Evolutionary conservation across 257 asterid genomes (phyloP).

Genomic region (Coffea canephora): DNA sequence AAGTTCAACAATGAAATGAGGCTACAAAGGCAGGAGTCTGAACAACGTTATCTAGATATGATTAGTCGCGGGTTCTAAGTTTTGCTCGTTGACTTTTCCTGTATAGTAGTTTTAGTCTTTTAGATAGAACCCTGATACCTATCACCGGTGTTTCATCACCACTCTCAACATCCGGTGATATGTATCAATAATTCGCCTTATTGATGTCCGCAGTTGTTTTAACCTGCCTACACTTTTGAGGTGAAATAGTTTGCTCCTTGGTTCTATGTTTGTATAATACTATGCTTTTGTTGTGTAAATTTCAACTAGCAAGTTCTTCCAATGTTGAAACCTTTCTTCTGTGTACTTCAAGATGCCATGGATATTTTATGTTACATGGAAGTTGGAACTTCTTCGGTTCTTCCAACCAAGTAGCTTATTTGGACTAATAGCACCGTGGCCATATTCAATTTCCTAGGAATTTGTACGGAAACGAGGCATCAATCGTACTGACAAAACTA

Average conservation of each 20-base stretch:
- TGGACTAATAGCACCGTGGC: background rate
- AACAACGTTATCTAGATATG: constrained; percentile 45
- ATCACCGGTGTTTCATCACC: background rate
- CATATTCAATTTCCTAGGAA: background rate
- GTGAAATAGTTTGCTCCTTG: background rate
- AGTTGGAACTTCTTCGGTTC: background rate
- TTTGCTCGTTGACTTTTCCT: background rate
- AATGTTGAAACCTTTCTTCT: background rate
- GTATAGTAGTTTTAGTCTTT: background rate
- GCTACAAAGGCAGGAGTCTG: constrained; percentile 63
- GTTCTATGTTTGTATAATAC: background rate
- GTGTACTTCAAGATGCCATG: background rate
- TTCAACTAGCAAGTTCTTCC: background rate
- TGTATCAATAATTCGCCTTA: background rate
- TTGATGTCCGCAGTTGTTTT: background rate
- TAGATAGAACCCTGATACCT: background rate
- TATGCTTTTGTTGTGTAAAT: background rate
- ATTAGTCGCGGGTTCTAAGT: constrained; percentile 23
- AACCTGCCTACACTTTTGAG: background rate
- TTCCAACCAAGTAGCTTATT: background rate
- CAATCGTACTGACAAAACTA: background rate
- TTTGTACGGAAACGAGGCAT: constrained; percentile 3
- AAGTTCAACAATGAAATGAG: constrained; percentile 47
- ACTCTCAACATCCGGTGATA: background rate
- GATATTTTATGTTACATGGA: background rate